Evolutionary conservation across 2,329 filamentous ascomycete species (phyloP), one percentile per base, ranked within the genome.

Genomic region (Clarireedia homoeocarpa): DNA sequence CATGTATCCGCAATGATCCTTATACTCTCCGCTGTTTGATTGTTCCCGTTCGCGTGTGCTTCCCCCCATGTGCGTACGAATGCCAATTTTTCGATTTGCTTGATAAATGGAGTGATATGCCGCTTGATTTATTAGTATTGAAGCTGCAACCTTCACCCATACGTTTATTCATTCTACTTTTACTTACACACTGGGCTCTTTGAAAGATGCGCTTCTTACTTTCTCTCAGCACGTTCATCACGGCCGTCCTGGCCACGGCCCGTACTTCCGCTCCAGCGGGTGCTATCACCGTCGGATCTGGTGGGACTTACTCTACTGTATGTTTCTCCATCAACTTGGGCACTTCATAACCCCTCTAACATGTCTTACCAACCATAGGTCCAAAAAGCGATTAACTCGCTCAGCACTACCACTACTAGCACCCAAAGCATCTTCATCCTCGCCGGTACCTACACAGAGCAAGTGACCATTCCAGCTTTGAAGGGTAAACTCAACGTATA

Each of bases 361-460:
- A 20, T 23, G 36, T n/a, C 17, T 17, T 45, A 7, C 17, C 20
- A 20, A 20, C 12, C 42, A 17, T 40, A 71, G 70, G 71, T 81
- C 50, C 74, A 77, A 68, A 67, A 70, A 27, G 79, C 79, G 3
- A 73, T 83, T 47, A 67, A 77, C 54, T 75, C 77, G 15, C 69
- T 82, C n/a, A 74, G 72, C 57, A 74, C 72, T 3, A 70, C 71
- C 3, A 71, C 72, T 7, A 75, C 74, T 12, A 60, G 69, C 1
- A 71, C 73, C 12, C 77, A 81, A 59, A 74, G 71, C 60, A 78
- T 82, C 66, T 82, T 81, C 70, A 79, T 83, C 64, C 66, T 77
- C 58, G 67, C 75, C 45, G 80, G 81, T 4, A 82, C 76, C 42
- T 83, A 83, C 70, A 70, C 70, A 12, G 80, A 83, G 65, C 80